Evolutionary conservation across 345 rosid genomes (phyloP), one percentile per base, ranked within the genome.

Genomic region (Syzygium aqueum): DNA sequence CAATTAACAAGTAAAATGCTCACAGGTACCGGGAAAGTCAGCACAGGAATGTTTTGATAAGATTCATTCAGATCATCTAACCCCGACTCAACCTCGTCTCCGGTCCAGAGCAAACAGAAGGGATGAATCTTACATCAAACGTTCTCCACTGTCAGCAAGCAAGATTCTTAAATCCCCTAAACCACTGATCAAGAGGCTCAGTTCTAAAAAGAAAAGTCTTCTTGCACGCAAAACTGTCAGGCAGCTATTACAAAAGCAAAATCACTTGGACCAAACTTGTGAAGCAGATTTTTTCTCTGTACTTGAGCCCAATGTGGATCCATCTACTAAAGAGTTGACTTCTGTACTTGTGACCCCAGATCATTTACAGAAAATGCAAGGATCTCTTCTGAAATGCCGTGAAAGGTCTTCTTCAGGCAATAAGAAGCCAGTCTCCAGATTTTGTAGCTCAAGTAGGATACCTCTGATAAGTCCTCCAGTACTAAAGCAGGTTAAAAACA

Each of bases 1-100:
- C 22, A 7, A 73, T 73, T 73, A 19, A 73, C 49, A 37, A 37
- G 49, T 49, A 73, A 73, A 73, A 73, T 3, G 82, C 49, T 73
- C 49, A 73, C 92, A 94, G 97, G 95, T 96, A 43, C 96, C 95
- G 28, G 98, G 98, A 86, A 96, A 95, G 90, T 92, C 99, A 85
- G 94, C 96, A 10, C 95, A 94, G 88, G 97, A 95, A 67, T 96
- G 99, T 91, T 96, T 94, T 88, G 97, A 96, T 84, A 94, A 87
- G 91, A 89, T 96, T 78, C 93, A 96, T 89, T 91, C 95, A 77
- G 87, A 85, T 56, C 91, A 91, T 86, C 85, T 90, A 87, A 95
- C 96, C 83, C 98, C 98, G 21, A 91, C 90, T 87, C 95, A 94
- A 88, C 84, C 84, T 86, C 92, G 88, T 89, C 93, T 91, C 88